phyloP scores from a whole-genome alignment of 2,329 filamentous ascomycete genomes.

The Daldinia sp. region DNA sequence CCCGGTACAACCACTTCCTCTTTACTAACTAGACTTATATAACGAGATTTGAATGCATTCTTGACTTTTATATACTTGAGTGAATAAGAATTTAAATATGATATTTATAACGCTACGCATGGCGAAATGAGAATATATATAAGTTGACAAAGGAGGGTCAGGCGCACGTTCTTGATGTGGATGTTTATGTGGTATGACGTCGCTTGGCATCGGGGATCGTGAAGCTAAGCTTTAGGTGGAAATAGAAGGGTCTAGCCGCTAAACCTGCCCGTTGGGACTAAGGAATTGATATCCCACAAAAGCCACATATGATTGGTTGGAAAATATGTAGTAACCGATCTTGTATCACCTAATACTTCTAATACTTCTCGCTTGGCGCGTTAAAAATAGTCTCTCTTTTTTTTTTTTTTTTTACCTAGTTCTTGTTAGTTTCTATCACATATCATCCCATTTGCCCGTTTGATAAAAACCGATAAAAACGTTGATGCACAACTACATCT shows the following conservation, averaged over 20 bases:
- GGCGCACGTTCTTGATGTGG: constrained; percentile 27
- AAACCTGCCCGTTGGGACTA: constrained; percentile 5
- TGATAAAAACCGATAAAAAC: neutral
- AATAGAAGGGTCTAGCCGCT: constrained; percentile 1
- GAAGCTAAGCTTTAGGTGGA: constrained; percentile 15
- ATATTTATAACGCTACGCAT: neutral
- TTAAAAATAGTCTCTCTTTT: neutral
- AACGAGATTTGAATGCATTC: neutral
- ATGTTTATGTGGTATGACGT: constrained; percentile 42
- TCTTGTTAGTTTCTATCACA: neutral
- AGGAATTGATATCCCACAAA: constrained; percentile 19
- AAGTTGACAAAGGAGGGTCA: constrained; percentile 33
- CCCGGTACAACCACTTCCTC: neutral
- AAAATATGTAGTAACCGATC: constrained; percentile 11
- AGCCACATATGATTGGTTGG: constrained; percentile 20
- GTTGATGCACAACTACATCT: neutral
- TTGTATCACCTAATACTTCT: constrained; percentile 16
- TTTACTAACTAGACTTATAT: neutral
- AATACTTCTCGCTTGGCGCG: constrained; percentile 22
- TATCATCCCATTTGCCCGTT: neutral
- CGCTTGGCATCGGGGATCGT: constrained; percentile 40
- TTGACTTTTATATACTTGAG: neutral
- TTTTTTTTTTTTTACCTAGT: neutral
- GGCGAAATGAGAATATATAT: constrained; percentile 5
- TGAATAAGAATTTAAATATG: neutral